A percentile compares a stretch with the other conserved stretches of the same genome.
Conservation (phyloP, 768 basidiomycete species). For the Pleurotus giganteus region DNA sequence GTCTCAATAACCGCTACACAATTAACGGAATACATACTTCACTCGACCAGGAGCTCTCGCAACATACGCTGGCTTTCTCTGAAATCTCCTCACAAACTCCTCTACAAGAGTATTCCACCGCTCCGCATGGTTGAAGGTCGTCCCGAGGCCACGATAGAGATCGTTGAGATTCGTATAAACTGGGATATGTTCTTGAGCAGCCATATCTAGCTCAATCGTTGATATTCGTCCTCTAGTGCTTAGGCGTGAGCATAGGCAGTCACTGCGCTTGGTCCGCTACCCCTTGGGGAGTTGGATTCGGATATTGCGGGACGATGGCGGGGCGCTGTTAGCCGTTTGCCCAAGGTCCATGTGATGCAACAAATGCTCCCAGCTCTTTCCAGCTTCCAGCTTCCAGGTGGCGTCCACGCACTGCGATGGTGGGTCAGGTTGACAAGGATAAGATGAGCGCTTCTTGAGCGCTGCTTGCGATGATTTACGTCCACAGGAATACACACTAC, state of each 20-base stretch:
- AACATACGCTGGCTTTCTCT: conserved; percentile 65
- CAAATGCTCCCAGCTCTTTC: too few species aligned
- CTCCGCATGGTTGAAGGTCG: conserved; percentile 52
- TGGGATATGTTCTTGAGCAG: conserved; percentile 57
- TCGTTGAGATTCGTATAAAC: conserved; percentile 56
- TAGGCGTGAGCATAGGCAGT: too few species aligned
- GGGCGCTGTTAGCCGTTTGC: not conserved
- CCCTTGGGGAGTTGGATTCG: not conserved
- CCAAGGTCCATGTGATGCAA: too few species aligned
- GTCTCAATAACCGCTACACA: not conserved
- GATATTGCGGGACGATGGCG: not conserved
- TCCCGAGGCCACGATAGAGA: conserved; percentile 51
- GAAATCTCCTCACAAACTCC: conserved; percentile 64
- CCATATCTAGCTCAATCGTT: conserved; percentile 37
- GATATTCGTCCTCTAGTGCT: too few species aligned
- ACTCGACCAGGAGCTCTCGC: conserved; percentile 79
- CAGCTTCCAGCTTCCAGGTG: too few species aligned
- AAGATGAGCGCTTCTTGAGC: too few species aligned
- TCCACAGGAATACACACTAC: too few species aligned
- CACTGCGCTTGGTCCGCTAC: not conserved
- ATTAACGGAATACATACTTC: conserved; percentile 47
- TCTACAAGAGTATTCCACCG: conserved; percentile 62
- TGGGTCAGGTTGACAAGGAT: too few species aligned
- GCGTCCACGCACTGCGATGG: too few species aligned
- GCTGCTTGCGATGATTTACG: too few species aligned